A percentile compares a stretch with the other conserved stretches of the same genome.
Evolutionary conservation across 1,139 yeast species (phyloP).

Genomic region (Groenewaldozyma auringiensis): DNA sequence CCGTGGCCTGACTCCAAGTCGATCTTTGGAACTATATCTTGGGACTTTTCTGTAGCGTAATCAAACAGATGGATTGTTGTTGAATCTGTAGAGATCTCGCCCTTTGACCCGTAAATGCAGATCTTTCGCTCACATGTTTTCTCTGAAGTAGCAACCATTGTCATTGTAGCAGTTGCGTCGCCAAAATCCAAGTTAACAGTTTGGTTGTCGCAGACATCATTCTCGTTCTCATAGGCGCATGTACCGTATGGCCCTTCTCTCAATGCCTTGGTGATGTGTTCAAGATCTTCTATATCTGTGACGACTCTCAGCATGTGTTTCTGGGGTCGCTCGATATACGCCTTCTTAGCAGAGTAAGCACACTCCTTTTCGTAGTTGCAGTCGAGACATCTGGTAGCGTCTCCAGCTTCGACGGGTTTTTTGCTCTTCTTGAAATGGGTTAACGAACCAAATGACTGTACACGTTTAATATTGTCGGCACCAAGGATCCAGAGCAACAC

Average conservation of each 20-base stretch:
- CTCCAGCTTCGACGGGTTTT: slow-evolving; percentile 21
- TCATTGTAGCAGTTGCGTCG: slow-evolving; percentile 24
- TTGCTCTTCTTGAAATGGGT: slow-evolving; percentile 20
- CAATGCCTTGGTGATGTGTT: slow-evolving; percentile 19
- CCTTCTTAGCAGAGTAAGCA: slow-evolving; percentile 23
- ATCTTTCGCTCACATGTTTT: slow-evolving; percentile 23
- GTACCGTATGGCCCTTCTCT: slow-evolving; percentile 21
- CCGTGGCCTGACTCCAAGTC: slow-evolving; percentile 24
- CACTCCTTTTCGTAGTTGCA: slow-evolving; percentile 21
- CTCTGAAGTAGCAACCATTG: slow-evolving; percentile 24
- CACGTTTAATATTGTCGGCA: slow-evolving; percentile 17
- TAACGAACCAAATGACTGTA: slow-evolving; percentile 24
- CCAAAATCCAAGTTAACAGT: slow-evolving; percentile 23
- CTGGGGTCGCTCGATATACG: slow-evolving; percentile 18
- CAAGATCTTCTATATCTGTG: slow-evolving; percentile 23
- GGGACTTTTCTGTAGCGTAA: slow-evolving; percentile 18
- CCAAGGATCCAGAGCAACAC: slow-evolving; percentile 24
- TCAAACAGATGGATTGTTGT: slow-evolving; percentile 20
- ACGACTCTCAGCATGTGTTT: slow-evolving; percentile 11
- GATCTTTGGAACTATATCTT: slow-evolving; percentile 13
- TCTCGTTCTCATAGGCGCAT: slow-evolving; percentile 24
- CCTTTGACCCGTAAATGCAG: slow-evolving; percentile 23
- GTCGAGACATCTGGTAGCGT: slow-evolving; percentile 17
- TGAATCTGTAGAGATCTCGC: slow-evolving; percentile 23
- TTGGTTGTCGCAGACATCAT: slow-evolving; percentile 26